Evolutionary conservation across 73 alveolate species (phyloP).

Genomic region (Stentor roeselii): DNA sequence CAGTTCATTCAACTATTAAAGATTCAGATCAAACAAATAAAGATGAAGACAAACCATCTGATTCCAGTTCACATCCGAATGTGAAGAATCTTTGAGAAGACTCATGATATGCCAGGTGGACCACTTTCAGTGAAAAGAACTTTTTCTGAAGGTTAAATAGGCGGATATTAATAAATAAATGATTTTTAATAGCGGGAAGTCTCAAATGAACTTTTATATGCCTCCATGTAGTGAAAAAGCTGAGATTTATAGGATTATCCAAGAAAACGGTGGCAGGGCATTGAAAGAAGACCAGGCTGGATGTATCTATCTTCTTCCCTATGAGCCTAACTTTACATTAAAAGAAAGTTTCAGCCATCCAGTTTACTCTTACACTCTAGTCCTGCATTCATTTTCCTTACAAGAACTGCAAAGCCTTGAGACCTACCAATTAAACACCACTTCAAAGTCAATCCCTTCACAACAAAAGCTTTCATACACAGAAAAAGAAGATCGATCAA

Average conservation of each 20-base stretch:
- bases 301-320: not conserved
- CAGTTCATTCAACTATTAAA: no score
- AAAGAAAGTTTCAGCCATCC: not conserved
- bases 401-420: not conserved
- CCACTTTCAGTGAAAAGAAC: no score
- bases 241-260: not conserved
- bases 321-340: not conserved
- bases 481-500: not conserved
- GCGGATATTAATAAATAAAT: no score
- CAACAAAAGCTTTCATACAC: not conserved
- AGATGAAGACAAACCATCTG: no score
- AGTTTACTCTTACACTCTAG: not conserved
- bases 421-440: not conserved
- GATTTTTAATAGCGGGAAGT: constrained; percentile 8
- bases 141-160: no score
- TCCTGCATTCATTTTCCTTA: not conserved
- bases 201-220: constrained; percentile 6
- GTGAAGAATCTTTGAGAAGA: no score
- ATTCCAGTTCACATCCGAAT: no score
- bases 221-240: not conserved
- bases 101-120: no score
- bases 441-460: not conserved
- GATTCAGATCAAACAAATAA: no score
- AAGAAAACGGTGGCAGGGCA: not conserved
- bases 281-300: not conserved